These are phyloP conservation scores for Whalleya microplaca DNA, from an alignment of 2,329 filamentous ascomycete species.

Conservation along the genomic window DNA sequence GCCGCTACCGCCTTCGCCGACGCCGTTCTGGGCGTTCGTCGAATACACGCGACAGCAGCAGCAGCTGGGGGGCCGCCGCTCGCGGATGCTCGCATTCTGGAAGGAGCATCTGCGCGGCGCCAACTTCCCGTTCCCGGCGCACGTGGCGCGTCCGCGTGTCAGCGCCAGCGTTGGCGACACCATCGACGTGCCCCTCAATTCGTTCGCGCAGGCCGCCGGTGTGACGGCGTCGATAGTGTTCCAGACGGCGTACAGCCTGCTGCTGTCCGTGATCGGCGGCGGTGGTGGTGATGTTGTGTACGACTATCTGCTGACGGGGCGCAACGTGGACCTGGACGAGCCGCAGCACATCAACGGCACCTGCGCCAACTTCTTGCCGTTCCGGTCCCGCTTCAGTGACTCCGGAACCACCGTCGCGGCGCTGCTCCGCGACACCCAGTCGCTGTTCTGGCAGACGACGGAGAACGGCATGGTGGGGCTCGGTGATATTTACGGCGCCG, in stretches of 20 bases:
- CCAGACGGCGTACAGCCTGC: constrained; percentile 39
- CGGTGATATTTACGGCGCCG: constrained; percentile 33
- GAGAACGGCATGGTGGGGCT: constrained; percentile 35
- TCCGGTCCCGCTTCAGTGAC: constrained; percentile 27
- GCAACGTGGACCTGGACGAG: constrained; percentile 41
- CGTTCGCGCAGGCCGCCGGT: constrained; percentile 26
- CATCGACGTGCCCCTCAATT: constrained; percentile 24
- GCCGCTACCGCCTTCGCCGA: constrained; percentile 11
- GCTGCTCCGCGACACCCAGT: constrained; percentile 30
- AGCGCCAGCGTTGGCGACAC: not conserved
- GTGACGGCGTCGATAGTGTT: constrained; percentile 41
- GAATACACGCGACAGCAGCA: constrained; percentile 23
- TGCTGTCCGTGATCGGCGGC: constrained; percentile 28
- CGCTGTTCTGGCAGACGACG: constrained; percentile 35
- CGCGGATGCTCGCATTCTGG: constrained; percentile 27
- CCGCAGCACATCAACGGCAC: constrained; percentile 43
- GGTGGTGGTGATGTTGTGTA: constrained; percentile 30
- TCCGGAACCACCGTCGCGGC: constrained; percentile 7
- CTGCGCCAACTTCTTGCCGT: constrained; percentile 43
- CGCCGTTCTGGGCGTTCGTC: constrained; percentile 34
- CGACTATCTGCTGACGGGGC: constrained; percentile 43
- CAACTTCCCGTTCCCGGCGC: too few species aligned
- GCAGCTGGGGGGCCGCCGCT: constrained; percentile 3
- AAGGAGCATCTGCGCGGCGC: constrained; percentile 9
- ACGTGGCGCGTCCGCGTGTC: too few species aligned